Base-by-base conservation (phyloP, 1,284 basidiomycete species). In the Vanrija sp. region DNA sequence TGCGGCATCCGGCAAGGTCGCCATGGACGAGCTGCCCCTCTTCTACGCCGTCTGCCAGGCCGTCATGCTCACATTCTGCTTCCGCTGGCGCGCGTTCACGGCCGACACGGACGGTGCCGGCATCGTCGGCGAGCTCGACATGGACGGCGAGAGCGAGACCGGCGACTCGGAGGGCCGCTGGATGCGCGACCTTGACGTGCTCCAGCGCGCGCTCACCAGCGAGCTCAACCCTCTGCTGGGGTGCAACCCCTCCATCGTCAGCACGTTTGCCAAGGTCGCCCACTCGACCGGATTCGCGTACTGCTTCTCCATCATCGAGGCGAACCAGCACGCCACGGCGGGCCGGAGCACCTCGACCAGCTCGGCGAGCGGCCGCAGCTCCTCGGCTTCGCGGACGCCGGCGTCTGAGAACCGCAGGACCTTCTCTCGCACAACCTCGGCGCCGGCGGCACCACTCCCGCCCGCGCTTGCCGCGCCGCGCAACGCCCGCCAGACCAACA, bases 11-110 rank as follows among this genome's bases (percentile, higher is more conserved):
- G 34, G 34, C 34, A 49, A 51, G 12, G 82, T 81, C 28, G 14
- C 47, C 10, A 46, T 64, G 18, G 68, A 74, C 48, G 73, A 75
- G 58, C 58, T 73, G 9, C 72, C 71, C 1, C 83, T 95, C 23
- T 98, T 97, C 74, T 98, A 98, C 73, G 92, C 95, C 6, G 88
- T 97, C 29, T 80, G 86, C 1, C 96, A 98, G 72, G 89, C 94
- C 0, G 84, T 93, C 6, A 96, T 99, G 74, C 83, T 98, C 67
- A 92, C 98, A 61, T 99, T 98, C 75, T 98, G 96, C 76, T 99
- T 98, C 79, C 82, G 95, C 18, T 98, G 94, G 95, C 80, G 91
- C 59, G 73, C 73, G 1, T 66, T 76, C 48, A 55, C 49, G 16
- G 26, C 51, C 21, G 29, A 34, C 26, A 54, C 54, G 48, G 58